A percentile compares a stretch with the other conserved stretches of the same genome.
Evolutionary conservation across 805 yeast genomes (phyloP).

Genomic region (Teunomyces panamensis): DNA sequence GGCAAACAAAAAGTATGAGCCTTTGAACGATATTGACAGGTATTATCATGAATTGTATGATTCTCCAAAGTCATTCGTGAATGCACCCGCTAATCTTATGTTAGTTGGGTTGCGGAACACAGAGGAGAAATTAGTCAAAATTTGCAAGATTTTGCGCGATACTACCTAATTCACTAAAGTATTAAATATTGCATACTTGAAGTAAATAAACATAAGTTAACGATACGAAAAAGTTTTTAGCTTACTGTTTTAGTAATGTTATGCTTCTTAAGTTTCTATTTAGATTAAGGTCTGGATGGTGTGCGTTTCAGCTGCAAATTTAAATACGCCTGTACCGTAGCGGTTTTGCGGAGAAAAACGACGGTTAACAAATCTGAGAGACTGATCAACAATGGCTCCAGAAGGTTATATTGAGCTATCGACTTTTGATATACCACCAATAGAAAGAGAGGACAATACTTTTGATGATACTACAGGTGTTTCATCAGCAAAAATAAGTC

Average conservation of each 20-base stretch:
- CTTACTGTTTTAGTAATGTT: not conserved
- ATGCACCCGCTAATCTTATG: conserved; percentile 16
- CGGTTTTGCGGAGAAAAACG: not conserved
- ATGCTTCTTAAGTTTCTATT: not conserved
- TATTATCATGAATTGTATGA: conserved; percentile 12
- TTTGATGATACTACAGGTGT: not conserved
- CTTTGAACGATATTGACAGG: conserved; percentile 13
- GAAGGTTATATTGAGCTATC: conserved; percentile 6
- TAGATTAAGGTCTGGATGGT: too few species aligned
- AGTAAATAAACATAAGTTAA: too few species aligned
- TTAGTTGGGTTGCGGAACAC: conserved; percentile 17
- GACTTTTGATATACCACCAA: not conserved
- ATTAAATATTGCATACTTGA: not conserved
- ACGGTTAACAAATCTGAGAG: not conserved
- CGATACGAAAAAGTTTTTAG: too few species aligned
- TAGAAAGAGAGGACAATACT: not conserved
- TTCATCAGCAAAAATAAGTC: not conserved
- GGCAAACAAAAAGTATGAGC: conserved; percentile 12
- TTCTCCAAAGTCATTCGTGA: conserved; percentile 12
- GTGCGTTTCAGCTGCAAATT: not conserved
- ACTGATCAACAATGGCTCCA: not conserved
- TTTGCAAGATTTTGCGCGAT: conserved; percentile 10
- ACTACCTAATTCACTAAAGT: not conserved
- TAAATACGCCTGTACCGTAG: not conserved
- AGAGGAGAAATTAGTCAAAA: conserved; percentile 17